Conservation (phyloP, 768 basidiomycete species). For the Naganishia onofrii region DNA sequence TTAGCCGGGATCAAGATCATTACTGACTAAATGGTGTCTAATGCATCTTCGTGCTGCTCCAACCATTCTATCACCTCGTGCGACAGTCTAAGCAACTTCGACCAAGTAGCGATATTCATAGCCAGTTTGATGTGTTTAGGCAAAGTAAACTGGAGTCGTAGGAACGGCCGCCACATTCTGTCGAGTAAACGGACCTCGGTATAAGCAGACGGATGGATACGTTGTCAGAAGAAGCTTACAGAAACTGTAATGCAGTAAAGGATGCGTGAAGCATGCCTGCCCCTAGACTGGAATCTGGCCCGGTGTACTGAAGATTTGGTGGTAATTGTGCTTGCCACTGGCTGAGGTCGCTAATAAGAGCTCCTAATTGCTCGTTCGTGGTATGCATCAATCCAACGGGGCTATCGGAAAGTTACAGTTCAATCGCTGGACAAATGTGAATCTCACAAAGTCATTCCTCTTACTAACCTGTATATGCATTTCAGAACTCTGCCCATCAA, state of each 20-base stretch:
- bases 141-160: slow-evolving; percentile 91
- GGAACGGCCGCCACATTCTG: slow-evolving; percentile 85
- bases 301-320: slow-evolving; percentile 71
- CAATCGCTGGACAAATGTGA: background rate
- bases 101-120: slow-evolving; percentile 77
- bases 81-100: slow-evolving; percentile 66
- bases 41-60: slow-evolving; percentile 70
- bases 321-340: slow-evolving; percentile 78
- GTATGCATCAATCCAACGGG: slow-evolving; percentile 83
- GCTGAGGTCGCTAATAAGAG: slow-evolving; percentile 54
- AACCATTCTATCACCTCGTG: slow-evolving; percentile 87
- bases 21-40: slow-evolving; percentile 72
- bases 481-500: slow-evolving; percentile 87
- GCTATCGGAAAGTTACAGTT: slow-evolving; percentile 53
- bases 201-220: background rate
- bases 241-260: slow-evolving; percentile 86
- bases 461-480: slow-evolving; percentile 77
- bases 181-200: background rate
- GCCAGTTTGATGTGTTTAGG: slow-evolving; percentile 85
- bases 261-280: slow-evolving; percentile 82
- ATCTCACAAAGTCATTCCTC: slow-evolving; percentile 24
- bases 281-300: slow-evolving; percentile 63
- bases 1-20: background rate
- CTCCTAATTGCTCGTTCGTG: slow-evolving; percentile 72
- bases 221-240: too few relatives aligned